Base-by-base conservation (phyloP, 2,329 filamentous ascomycete genomes). In the Colletotrichum echinochloae region DNA sequence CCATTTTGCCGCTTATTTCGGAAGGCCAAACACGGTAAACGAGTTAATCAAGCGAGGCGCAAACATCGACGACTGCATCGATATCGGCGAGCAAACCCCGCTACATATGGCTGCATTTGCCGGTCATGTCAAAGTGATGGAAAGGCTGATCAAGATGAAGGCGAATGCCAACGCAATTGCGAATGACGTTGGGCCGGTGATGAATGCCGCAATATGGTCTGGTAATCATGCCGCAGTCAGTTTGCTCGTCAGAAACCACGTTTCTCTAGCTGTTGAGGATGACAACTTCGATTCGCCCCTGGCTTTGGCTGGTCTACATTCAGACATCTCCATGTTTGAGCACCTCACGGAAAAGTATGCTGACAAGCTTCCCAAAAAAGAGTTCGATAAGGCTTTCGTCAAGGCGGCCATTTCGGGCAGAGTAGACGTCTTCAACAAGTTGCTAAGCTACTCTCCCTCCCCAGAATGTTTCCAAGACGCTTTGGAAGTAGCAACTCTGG, bases 181-280 rank as follows among this genome's bases (percentile, higher is more conserved):
- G 8, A 60, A 70, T 1, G 74, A 74, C 28, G 75, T 75, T 62
- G 69, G 81, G 0, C 79, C 78, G 0, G 81, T 83, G 0, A 78
- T 84, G 20, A 83, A 82, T 48, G 78, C 81, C 0, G 82, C 82
- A 1, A 84, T 84, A 12, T 77, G 75, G 12, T 83, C 81, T 1
- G 82, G 82, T 5, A 83, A 83, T 20, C 75, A 77, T 9, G 81
- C 78, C 1, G 81, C 81, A 0, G 81, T 83, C 1, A 78, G 79
- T 65, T 73, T 84, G 28, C 76, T 84, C 1, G 81, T 84, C 1
- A 77, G 80, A 28, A 75, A 78, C 9, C 77, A 80, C 20, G 81
- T 82, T 6, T 78, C 79, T 5, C 74, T 83, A 11, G 76, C 79
- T 7, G 73, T 77, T 5, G 77, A 80, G 9, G 73, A 70, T 18